Percentiles rank a stretch among this genome's conserved stretches.
phyloP scores from a whole-genome alignment of 148 eudicot genomes.

The Beta vulgaris region DNA sequence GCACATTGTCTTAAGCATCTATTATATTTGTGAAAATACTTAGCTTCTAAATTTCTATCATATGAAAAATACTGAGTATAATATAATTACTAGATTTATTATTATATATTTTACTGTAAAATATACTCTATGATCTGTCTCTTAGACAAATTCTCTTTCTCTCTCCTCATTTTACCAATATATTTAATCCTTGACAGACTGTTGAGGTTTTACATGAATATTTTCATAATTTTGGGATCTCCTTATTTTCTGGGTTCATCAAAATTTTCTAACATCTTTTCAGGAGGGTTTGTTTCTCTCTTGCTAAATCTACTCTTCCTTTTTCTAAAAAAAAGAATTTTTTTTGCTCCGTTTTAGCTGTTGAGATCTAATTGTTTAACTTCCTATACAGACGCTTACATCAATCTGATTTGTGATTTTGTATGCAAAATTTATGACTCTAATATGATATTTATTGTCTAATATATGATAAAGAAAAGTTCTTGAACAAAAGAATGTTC shows the following conservation, averaged over 20 bases:
- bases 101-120: not conserved
- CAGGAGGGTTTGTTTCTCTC: not conserved
- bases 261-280: conserved; percentile 3
- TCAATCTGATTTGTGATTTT: too few relatives aligned
- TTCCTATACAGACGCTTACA: too few relatives aligned
- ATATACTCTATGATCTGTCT: not conserved
- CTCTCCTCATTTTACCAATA: too few relatives aligned
- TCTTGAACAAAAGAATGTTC: too few relatives aligned
- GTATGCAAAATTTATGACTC: too few relatives aligned
- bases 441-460: too few relatives aligned
- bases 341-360: not conserved
- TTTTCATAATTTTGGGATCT: not conserved
- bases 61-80: not conserved
- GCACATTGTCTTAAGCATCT: not conserved
- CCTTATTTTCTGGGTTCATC: not conserved
- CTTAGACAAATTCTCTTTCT: too few relatives aligned
- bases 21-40: conserved; percentile 11
- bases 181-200: too few relatives aligned
- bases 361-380: conserved; percentile 20
- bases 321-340: too few relatives aligned
- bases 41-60: conserved; percentile 14
- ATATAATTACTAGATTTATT: not conserved
- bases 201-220: too few relatives aligned
- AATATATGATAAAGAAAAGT: too few relatives aligned
- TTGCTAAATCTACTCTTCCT: not conserved